A percentile compares a stretch with the other conserved stretches of the same genome.
Evolutionary conservation across 306 rosid genomes (phyloP).

Genomic region (Albizia julibrissin): DNA sequence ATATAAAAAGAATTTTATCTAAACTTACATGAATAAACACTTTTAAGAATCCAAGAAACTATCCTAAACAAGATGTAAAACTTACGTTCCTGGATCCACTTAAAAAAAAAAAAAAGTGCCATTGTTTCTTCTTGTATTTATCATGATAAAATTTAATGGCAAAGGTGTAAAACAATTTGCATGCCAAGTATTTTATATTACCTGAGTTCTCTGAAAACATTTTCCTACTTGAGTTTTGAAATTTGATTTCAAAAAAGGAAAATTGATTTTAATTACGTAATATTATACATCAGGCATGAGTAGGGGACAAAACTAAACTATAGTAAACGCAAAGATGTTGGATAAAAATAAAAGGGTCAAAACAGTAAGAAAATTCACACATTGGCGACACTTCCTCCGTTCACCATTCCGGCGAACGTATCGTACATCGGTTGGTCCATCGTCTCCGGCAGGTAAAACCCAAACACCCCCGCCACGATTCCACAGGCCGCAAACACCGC

Average conservation of each 20-base stretch:
- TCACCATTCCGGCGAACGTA: constrained; percentile 70
- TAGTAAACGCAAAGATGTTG: not conserved
- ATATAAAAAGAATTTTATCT: too few relatives aligned
- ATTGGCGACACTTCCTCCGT: constrained; percentile 27
- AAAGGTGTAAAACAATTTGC: too few relatives aligned
- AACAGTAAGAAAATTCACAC: not conserved
- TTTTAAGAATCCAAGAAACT: too few relatives aligned
- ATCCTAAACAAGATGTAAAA: too few relatives aligned
- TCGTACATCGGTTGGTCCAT: constrained; percentile 77
- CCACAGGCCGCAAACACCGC: constrained; percentile 72
- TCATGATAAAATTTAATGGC: too few relatives aligned
- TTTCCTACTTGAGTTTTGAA: not conserved
- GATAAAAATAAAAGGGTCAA: not conserved
- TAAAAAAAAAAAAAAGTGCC: too few relatives aligned
- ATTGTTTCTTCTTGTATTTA: too few relatives aligned
- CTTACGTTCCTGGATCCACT: too few relatives aligned
- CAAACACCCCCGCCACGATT: constrained; percentile 62
- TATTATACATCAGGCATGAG: not conserved
- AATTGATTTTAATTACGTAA: not conserved
- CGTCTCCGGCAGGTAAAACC: constrained; percentile 84
- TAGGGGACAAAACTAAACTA: not conserved
- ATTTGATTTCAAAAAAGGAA: not conserved
- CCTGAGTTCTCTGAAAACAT: too few relatives aligned
- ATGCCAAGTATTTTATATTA: too few relatives aligned
- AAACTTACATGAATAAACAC: too few relatives aligned